These are phyloP conservation scores for Blastobotrys americana DNA, from an alignment of 805 yeast species.

Conservation along the genomic window DNA sequence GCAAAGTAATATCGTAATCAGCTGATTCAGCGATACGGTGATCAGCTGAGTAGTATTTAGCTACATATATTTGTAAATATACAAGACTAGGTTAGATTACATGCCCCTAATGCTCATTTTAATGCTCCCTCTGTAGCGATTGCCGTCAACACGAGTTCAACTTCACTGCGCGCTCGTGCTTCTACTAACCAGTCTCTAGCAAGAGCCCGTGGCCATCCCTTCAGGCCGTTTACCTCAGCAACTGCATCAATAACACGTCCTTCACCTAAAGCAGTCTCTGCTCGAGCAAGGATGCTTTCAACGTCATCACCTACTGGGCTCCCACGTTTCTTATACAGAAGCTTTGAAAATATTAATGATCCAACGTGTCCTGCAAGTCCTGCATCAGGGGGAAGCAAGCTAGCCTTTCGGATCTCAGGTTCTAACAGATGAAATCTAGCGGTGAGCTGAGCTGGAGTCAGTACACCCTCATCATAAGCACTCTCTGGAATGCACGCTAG, in stretches of 20 bases:
- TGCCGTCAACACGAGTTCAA: constrained; percentile 64
- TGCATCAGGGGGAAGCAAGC: constrained; percentile 89
- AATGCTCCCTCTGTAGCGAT: constrained; percentile 32
- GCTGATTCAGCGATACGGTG: too few relatives aligned
- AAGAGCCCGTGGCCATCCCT: constrained; percentile 87
- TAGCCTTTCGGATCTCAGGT: constrained; percentile 82
- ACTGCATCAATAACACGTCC: constrained; percentile 83
- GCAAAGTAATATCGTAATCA: too few relatives aligned
- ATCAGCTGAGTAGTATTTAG: too few relatives aligned
- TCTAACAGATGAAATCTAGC: constrained; percentile 72
- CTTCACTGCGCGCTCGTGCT: constrained; percentile 83
- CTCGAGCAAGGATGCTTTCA: constrained; percentile 83
- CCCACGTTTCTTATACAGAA: constrained; percentile 74
- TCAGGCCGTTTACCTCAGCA: constrained; percentile 80
- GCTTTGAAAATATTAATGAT: constrained; percentile 66
- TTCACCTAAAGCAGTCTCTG: constrained; percentile 62
- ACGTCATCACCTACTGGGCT: constrained; percentile 74
- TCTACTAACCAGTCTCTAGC: constrained; percentile 89
- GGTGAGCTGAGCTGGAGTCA: constrained; percentile 70
- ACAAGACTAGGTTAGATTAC: too few relatives aligned
- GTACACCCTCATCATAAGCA: constrained; percentile 47
- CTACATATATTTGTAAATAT: too few relatives aligned
- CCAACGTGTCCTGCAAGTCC: constrained; percentile 89
- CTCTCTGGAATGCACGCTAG: constrained; percentile 41
- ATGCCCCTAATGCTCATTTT: too few relatives aligned